Evolutionary conservation across 805 yeast species (phyloP).

Genomic region (Yamadazyma endophytica): DNA sequence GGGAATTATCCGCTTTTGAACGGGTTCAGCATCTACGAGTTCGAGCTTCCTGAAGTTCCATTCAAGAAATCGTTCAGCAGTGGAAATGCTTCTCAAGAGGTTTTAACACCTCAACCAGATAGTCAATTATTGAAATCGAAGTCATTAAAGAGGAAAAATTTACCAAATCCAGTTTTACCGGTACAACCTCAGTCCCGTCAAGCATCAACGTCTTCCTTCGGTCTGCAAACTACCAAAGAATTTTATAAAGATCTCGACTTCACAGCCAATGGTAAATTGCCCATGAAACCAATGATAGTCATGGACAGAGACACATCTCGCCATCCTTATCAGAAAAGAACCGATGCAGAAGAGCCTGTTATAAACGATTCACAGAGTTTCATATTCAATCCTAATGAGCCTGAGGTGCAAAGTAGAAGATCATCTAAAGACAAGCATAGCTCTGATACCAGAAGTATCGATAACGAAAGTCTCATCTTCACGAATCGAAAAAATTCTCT

Average conservation of each 20-base stretch:
- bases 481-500: not conserved
- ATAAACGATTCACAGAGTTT: slow-evolving; percentile 15
- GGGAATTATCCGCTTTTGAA: slow-evolving; percentile 35
- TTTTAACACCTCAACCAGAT: slow-evolving; percentile 18
- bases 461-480: no score
- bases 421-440: slow-evolving; percentile 1
- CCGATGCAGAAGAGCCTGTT: slow-evolving; percentile 2
- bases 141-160: slow-evolving; percentile 18
- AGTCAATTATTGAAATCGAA: slow-evolving; percentile 18
- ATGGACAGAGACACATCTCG: slow-evolving; percentile 15
- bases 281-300: slow-evolving; percentile 39
- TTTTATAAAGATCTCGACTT: slow-evolving; percentile 35
- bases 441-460: not conserved
- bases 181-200: slow-evolving; percentile 11
- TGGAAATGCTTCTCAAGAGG: slow-evolving; percentile 9
- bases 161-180: slow-evolving; percentile 18
- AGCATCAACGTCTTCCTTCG: slow-evolving; percentile 3
- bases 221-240: slow-evolving; percentile 8
- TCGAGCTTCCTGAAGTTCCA: slow-evolving; percentile 27
- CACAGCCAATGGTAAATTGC: slow-evolving; percentile 39
- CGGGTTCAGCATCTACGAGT: slow-evolving; percentile 30
- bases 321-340: slow-evolving; percentile 4
- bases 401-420: not conserved
- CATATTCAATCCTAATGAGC: slow-evolving; percentile 9
- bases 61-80: slow-evolving; percentile 8